Base-by-base conservation (phyloP, 805 yeast genomes). In the Schizosaccharomyces lindneri region DNA sequence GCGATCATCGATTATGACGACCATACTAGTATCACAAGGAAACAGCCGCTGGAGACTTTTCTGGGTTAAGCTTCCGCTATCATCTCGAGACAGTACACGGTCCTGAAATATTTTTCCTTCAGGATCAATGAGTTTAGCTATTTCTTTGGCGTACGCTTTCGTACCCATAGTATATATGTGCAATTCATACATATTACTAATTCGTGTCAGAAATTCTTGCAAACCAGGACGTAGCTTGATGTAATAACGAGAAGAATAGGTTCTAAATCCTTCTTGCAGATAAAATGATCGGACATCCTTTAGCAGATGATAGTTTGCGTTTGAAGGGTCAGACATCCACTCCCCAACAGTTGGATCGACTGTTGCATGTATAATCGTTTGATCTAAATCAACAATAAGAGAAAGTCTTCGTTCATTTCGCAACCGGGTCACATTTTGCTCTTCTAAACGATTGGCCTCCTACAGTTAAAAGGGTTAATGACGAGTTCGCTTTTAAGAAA, bases 141-240 rank as follows among this genome's bases (percentile, higher is more conserved):
- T 86, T 31, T 87, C 85, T 60, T 81, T 76, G 0, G 98, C 98
- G 71, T 93, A 93, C 36, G 90, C 83, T 65, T 95, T 76, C 4
- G 98, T 93, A 7, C 97, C 98, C 98, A 93, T 93, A 4, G 98
- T 93, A 71, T 93, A 93, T 48, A 93, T 86, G 69, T 93, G 98
- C 76, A 93, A 74, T 72, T 93, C 97, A 70, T 84, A 93, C 59
- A 78, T 73, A 59, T 82, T 72, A 5, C 83, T 74, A 60, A 87
- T 78, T 59, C 76, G 75, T 61, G 78, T 79, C 61, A 93, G 76
- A 69, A 93, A 93, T 61, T 81, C 82, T 60, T 77, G 73, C 48
- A 93, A 74, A 0, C 96, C 96, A 0, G 97, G 97, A 65, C 98
- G 78, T 48, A 87, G 73, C 71, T 93, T 93, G 36, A 94, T 95